Evolutionary conservation across 176 grass and related monocot species (phyloP), one percentile per base, ranked within the genome.

Genomic region (Phoenix roebelenii): DNA sequence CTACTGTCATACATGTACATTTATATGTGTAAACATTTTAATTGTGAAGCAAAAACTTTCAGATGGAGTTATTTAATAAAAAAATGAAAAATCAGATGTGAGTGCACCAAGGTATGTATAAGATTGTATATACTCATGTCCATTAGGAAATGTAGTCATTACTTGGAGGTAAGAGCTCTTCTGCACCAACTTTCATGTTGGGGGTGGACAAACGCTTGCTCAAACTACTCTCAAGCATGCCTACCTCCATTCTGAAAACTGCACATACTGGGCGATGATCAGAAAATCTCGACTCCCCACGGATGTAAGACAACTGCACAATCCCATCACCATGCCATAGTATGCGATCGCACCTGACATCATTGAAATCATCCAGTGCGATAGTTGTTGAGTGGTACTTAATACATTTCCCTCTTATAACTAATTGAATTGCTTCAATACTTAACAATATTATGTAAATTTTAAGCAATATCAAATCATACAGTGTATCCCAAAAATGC

Each of bases 281-380:
- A 3, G 92, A 96, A 39, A 96, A 96, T 65, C 74, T 96, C 0
- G 92, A 96, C 61, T 96, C 83, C 64, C 86, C 83, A 25, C 92
- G 78, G 51, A 90, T 72, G 68, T 96, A 96, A 16, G 86, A 90
- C 30, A 87, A 53, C 62, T 96, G 92, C 58, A 73, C 75, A 64
- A 96, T 96, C 49, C 92, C 92, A 3, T 96, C 78, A 4, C 92
- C 92, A 28, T 64, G 69, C 92, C 92, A 96, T 7, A 96, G 63
- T 65, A 96, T 90, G 60, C 92, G 55, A 69, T 96, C 92, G 16
- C 92, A 96, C 88, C 88, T 92, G 58, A 66, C 39, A 63, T 25
- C 54, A 20, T 23, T 18, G 4, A 60, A 52, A 20, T 12, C 35
- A 44, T 44, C 9, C 9, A 44, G 35, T 44, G 35, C 12, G 35